These are phyloP conservation scores for Fusarium mangiferae DNA, from an alignment of 2,329 filamentous ascomycete species.

Conservation along the genomic window DNA sequence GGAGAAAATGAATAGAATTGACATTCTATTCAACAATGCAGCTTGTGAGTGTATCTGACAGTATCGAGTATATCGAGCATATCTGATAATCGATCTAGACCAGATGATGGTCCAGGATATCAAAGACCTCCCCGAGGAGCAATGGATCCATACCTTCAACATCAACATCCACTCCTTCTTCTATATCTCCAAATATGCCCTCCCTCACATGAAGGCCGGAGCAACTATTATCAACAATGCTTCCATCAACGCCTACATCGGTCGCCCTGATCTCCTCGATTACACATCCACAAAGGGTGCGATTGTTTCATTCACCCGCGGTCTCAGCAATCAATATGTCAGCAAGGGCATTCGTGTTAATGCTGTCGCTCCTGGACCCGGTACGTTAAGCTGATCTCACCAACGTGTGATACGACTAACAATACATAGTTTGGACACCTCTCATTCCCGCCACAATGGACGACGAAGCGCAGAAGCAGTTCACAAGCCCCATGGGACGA, in stretches of 20 bases:
- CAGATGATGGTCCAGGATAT: slow-evolving; percentile 77
- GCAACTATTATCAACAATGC: slow-evolving; percentile 86
- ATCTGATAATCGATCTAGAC: slow-evolving; percentile 36
- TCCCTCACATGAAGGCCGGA: slow-evolving; percentile 80
- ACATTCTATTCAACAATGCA: slow-evolving; percentile 80
- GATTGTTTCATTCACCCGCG: slow-evolving; percentile 82
- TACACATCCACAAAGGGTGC: slow-evolving; percentile 85
- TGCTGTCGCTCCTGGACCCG: slow-evolving; percentile 78
- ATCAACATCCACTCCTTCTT: slow-evolving; percentile 87
- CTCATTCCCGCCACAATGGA: slow-evolving; percentile 80
- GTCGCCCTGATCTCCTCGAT: slow-evolving; percentile 81
- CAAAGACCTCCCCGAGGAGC: slow-evolving; percentile 76
- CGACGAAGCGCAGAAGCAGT: slow-evolving; percentile 75
- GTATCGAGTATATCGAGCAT: background rate
- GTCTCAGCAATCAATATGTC: slow-evolving; percentile 79
- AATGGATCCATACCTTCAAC: slow-evolving; percentile 83
- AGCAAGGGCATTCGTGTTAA: slow-evolving; percentile 80
- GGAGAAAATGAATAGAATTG: slow-evolving; percentile 73
- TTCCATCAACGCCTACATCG: slow-evolving; percentile 85
- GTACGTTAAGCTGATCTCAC: slow-evolving; percentile 27
- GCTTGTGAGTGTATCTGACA: slow-evolving; percentile 65
- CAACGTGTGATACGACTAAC: slow-evolving; percentile 1
- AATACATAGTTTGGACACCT: slow-evolving; percentile 72
- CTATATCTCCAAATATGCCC: slow-evolving; percentile 80
- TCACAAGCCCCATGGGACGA: slow-evolving; percentile 78